phyloP scores from a whole-genome alignment of 78 protist genomes.

The Isochrysis galbana region DNA sequence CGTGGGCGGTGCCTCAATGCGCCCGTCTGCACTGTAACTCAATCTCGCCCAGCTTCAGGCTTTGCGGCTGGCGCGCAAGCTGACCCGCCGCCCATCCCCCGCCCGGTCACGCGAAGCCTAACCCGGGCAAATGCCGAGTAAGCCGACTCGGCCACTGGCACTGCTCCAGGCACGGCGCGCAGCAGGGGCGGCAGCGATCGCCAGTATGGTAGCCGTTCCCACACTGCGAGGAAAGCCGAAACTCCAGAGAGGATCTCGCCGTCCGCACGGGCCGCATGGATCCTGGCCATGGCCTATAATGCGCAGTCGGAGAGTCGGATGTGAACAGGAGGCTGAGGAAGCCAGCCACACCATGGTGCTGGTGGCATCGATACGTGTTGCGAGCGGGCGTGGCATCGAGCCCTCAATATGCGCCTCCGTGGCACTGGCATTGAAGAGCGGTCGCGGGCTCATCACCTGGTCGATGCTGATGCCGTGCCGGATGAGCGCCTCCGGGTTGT shows the following conservation, averaged over 20 bases:
- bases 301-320: no score
- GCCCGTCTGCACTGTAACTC: no score
- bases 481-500: not conserved
- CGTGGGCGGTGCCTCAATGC: no score
- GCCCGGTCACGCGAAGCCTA: not conserved
- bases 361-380: no score
- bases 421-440: no score
- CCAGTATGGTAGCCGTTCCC: constrained; percentile 20
- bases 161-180: not conserved
- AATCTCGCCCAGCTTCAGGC: no score
- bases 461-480: not conserved
- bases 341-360: no score
- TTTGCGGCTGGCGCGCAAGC: no score
- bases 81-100: no score
- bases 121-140: not conserved
- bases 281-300: not conserved
- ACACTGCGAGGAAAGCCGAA: not conserved
- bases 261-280: not conserved
- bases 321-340: no score
- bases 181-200: not conserved
- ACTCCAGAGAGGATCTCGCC: not conserved
- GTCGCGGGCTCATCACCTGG: not conserved
- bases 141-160: not conserved
- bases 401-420: no score
- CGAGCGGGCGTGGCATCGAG: no score